These are phyloP conservation scores for Aspergillus quadricinctus DNA, from an alignment of 2,329 filamentous ascomycete genomes.

Conservation along the genomic window DNA sequence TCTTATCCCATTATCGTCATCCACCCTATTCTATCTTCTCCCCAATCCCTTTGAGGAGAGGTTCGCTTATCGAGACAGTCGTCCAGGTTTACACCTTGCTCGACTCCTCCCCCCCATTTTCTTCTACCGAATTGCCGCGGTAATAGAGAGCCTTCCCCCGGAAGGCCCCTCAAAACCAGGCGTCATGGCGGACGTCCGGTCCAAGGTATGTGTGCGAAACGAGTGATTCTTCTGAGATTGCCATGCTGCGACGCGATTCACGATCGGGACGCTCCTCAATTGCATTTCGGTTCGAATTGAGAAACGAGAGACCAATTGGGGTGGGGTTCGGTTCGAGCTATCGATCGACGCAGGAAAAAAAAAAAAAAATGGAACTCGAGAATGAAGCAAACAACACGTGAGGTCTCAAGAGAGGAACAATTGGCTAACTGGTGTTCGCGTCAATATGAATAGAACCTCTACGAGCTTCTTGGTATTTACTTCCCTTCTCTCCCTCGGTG, in stretches of 20 bases:
- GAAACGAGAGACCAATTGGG: background rate
- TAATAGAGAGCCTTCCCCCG: slow-evolving; percentile 47
- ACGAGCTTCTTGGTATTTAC: slow-evolving; percentile 89
- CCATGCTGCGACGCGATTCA: slow-evolving; percentile 1
- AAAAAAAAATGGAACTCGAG: background rate
- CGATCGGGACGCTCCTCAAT: slow-evolving; percentile 5
- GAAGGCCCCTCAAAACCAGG: slow-evolving; percentile 47
- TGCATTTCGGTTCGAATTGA: slow-evolving; percentile 3
- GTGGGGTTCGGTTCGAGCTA: background rate
- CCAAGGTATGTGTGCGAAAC: slow-evolving; percentile 42
- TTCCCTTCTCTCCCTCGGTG: slow-evolving; percentile 16
- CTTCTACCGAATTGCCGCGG: slow-evolving; percentile 42
- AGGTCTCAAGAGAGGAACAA: background rate
- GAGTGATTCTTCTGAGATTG: slow-evolving; percentile 6
- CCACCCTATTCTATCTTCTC: slow-evolving; percentile 10
- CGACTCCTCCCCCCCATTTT: slow-evolving; percentile 21
- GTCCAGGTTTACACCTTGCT: slow-evolving; percentile 35
- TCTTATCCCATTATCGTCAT: slow-evolving; percentile 25
- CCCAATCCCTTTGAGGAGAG: slow-evolving; percentile 18
- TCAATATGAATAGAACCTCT: slow-evolving; percentile 69
- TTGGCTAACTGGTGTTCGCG: slow-evolving; percentile 34
- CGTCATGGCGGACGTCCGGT: slow-evolving; percentile 52
- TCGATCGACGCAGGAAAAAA: background rate
- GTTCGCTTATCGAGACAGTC: slow-evolving; percentile 23
- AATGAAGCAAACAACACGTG: background rate